phyloP scores from a whole-genome alignment of 345 rosid genomes.

The Rubroshorea leprosula region DNA sequence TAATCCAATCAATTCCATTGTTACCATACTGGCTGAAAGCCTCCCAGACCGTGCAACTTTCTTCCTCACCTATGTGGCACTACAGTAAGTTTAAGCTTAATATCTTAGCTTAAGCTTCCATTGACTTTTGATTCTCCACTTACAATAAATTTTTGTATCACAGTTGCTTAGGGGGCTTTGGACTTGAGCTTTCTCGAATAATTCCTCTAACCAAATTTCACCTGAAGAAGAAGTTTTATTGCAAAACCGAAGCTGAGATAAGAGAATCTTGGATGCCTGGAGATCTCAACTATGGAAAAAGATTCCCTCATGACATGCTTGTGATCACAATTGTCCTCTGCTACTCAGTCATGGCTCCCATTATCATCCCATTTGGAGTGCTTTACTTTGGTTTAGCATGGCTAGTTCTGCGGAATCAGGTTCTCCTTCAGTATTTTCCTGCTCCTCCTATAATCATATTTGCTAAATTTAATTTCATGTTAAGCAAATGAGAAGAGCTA shows the following conservation, averaged over 20 bases:
- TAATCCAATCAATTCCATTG: conserved; percentile 30
- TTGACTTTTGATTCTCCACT: not conserved
- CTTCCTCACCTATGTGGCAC: conserved; percentile 85
- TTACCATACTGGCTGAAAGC: conserved; percentile 46
- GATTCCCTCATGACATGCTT: conserved; percentile 76
- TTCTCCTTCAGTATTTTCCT: not conserved
- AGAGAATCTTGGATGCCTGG: conserved; percentile 87
- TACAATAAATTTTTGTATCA: not conserved
- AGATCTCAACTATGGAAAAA: conserved; percentile 58
- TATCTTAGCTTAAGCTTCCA: not conserved
- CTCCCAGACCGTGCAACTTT: conserved; percentile 85
- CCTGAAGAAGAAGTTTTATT: conserved; percentile 73
- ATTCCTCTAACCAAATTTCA: conserved; percentile 75
- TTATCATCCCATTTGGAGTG: conserved; percentile 70
- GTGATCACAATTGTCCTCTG: conserved; percentile 62
- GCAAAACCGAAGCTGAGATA: conserved; percentile 82
- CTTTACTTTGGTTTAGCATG: conserved; percentile 77
- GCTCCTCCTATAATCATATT: not conserved
- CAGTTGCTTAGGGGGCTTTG: conserved; percentile 84
- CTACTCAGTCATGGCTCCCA: conserved; percentile 81
- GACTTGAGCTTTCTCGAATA: conserved; percentile 80
- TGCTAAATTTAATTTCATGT: no score
- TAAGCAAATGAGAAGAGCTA: no score
- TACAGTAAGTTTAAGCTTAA: conserved; percentile 43
- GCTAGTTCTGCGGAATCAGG: conserved; percentile 88